These are phyloP conservation scores for Apodospora peruviana DNA, from an alignment of 495 filamentous ascomycete genomes.

Conservation along the genomic window DNA sequence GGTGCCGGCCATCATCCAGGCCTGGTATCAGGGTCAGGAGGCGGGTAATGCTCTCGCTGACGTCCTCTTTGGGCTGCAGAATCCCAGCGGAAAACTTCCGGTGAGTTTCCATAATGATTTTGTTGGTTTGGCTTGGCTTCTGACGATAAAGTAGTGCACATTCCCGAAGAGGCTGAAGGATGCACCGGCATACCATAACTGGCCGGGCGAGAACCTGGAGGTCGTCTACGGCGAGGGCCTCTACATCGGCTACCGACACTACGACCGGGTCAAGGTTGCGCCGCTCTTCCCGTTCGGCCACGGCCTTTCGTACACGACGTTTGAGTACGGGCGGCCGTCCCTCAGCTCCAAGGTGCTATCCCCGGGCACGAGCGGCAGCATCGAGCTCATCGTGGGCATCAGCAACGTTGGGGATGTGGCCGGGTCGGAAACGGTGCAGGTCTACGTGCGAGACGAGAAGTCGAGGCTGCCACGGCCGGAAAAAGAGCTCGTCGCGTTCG, in stretches of 20 bases:
- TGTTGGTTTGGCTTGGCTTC: background rate
- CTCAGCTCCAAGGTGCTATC: slow-evolving; percentile 44
- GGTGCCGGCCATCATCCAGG: slow-evolving; percentile 65
- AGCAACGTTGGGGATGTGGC: slow-evolving; percentile 60
- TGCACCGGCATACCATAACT: slow-evolving; percentile 79
- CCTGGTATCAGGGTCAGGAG: slow-evolving; percentile 82
- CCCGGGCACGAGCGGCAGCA: slow-evolving; percentile 44
- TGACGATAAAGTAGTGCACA: slow-evolving; percentile 44
- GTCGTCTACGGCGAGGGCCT: slow-evolving; percentile 81
- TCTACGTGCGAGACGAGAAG: slow-evolving; percentile 60
- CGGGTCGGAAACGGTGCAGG: slow-evolving; percentile 74
- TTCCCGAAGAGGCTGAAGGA: slow-evolving; percentile 72
- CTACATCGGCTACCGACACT: slow-evolving; percentile 80
- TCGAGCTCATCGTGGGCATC: slow-evolving; percentile 59
- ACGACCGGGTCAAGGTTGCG: slow-evolving; percentile 60
- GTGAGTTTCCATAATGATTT: slow-evolving; percentile 24
- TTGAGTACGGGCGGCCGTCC: slow-evolving; percentile 59
- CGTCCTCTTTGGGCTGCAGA: slow-evolving; percentile 76
- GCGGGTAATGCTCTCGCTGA: slow-evolving; percentile 82
- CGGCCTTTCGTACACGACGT: slow-evolving; percentile 77
- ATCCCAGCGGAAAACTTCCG: slow-evolving; percentile 83
- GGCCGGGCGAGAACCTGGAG: slow-evolving; percentile 70
- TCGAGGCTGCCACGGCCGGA: slow-evolving; percentile 59
- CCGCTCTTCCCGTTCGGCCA: slow-evolving; percentile 78
- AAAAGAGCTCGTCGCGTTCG: slow-evolving; percentile 75